Evolutionary conservation across 1,139 yeast genomes (phyloP).

Genomic region (Geotrichum bryndzae): DNA sequence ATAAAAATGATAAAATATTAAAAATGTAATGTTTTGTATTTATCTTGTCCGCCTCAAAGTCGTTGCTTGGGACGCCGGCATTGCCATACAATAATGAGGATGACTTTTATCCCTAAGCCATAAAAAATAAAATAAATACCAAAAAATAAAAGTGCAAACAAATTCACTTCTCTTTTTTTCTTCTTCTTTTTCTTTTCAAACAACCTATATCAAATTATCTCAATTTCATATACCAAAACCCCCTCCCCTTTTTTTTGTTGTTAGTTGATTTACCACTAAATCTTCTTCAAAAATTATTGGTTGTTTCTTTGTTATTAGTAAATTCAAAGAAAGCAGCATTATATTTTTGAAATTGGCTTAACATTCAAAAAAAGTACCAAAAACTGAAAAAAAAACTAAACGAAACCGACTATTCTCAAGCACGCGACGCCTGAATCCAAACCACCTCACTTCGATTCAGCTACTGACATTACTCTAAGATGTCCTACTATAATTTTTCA

Average conservation of each 20-base stretch:
- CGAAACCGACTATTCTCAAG: neutral
- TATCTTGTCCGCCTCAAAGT: neutral
- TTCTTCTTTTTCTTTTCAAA: neutral
- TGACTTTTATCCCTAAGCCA: no score
- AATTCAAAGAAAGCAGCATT: neutral
- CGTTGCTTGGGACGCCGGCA: no score
- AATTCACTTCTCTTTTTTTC: neutral
- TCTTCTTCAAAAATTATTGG: neutral
- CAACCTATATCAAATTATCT: neutral
- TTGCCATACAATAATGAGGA: no score
- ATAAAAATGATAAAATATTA: neutral
- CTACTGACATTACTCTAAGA: neutral
- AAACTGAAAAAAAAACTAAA: neutral
- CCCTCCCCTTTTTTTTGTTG: neutral
- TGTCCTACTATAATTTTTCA: constrained; percentile 8
- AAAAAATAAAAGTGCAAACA: neutral
- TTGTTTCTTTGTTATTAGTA: neutral
- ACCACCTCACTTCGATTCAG: neutral
- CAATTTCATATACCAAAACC: neutral
- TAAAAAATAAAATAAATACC: neutral
- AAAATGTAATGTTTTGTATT: no score
- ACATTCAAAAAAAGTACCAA: neutral
- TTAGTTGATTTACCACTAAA: neutral
- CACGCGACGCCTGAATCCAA: neutral
- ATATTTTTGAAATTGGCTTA: neutral